Evolutionary conservation across 495 filamentous ascomycete species (phyloP).

Genomic region (Haplographium delicatum): DNA sequence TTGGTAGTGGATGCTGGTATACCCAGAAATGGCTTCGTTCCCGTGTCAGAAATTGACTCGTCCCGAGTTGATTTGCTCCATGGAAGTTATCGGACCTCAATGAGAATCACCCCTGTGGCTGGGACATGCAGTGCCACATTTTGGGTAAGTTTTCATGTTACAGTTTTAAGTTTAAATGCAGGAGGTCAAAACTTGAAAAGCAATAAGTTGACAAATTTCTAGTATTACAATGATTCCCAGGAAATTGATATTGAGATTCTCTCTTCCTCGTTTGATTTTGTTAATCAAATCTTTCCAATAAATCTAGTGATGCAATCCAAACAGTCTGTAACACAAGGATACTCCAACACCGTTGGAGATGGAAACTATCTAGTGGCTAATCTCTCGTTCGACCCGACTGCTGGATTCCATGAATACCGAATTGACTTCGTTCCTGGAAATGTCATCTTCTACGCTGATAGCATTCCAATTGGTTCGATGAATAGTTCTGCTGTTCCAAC

Average conservation of each 20-base stretch:
- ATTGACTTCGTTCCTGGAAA: constrained; percentile 61
- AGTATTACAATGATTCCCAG: constrained; percentile 73
- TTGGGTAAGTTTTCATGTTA: constrained; percentile 49
- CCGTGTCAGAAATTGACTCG: constrained; percentile 55
- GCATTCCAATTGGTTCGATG: constrained; percentile 48
- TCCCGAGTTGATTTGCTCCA: constrained; percentile 52
- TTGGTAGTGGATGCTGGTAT: constrained; percentile 49
- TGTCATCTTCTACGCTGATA: constrained; percentile 64
- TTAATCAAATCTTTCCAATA: constrained; percentile 46
- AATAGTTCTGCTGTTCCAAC: constrained; percentile 48
- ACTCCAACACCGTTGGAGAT: constrained; percentile 51
- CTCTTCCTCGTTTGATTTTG: constrained; percentile 48
- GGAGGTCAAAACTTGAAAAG: no score
- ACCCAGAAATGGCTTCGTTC: constrained; percentile 43
- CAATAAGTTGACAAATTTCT: constrained; percentile 1
- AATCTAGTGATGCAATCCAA: constrained; percentile 69
- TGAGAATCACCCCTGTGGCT: constrained; percentile 50
- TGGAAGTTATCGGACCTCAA: constrained; percentile 61
- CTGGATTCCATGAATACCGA: constrained; percentile 66
- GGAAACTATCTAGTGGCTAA: constrained; percentile 46
- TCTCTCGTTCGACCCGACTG: constrained; percentile 57
- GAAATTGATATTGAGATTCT: constrained; percentile 79
- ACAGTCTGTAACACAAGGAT: constrained; percentile 46
- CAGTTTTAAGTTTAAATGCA: background rate
- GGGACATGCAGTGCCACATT: constrained; percentile 77